phyloP scores from a whole-genome alignment of 257 asterid species.

The Pogostemon cablin region DNA sequence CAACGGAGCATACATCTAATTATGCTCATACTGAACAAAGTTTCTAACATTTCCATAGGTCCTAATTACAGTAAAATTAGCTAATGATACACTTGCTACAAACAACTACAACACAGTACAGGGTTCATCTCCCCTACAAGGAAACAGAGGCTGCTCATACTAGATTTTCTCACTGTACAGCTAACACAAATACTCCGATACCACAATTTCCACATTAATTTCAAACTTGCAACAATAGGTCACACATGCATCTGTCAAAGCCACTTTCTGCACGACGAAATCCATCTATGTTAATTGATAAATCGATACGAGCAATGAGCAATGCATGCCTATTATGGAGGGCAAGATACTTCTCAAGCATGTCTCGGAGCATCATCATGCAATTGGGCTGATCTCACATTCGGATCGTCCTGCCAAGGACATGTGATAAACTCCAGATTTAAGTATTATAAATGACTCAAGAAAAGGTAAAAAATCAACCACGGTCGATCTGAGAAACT shows the following conservation, averaged over 20 bases:
- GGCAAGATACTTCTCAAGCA: slow-evolving; percentile 49
- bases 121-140: slow-evolving; percentile 15
- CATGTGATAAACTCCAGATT: slow-evolving; percentile 6
- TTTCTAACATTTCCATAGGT: slow-evolving; percentile 23
- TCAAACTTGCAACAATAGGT: slow-evolving; percentile 24
- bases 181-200: slow-evolving; percentile 17
- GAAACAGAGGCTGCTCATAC: slow-evolving; percentile 20
- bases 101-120: slow-evolving; percentile 33
- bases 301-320: slow-evolving; percentile 1
- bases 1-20: slow-evolving; percentile 24
- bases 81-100: slow-evolving; percentile 34
- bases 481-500: slow-evolving; percentile 39
- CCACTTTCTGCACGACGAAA: slow-evolving; percentile 31
- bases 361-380: slow-evolving; percentile 83
- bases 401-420: slow-evolving; percentile 75
- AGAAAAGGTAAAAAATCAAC: slow-evolving; percentile 1
- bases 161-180: slow-evolving; percentile 31
- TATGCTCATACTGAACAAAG: slow-evolving; percentile 23
- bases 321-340: slow-evolving; percentile 27
- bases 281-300: not conserved
- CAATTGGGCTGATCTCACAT: slow-evolving; percentile 77
- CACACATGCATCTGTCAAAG: slow-evolving; percentile 3
- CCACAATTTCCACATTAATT: slow-evolving; percentile 28
- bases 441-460: not conserved
- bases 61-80: slow-evolving; percentile 28